phyloP scores from a whole-genome alignment of 768 basidiomycete genomes.

The Mycena vulgaris region DNA sequence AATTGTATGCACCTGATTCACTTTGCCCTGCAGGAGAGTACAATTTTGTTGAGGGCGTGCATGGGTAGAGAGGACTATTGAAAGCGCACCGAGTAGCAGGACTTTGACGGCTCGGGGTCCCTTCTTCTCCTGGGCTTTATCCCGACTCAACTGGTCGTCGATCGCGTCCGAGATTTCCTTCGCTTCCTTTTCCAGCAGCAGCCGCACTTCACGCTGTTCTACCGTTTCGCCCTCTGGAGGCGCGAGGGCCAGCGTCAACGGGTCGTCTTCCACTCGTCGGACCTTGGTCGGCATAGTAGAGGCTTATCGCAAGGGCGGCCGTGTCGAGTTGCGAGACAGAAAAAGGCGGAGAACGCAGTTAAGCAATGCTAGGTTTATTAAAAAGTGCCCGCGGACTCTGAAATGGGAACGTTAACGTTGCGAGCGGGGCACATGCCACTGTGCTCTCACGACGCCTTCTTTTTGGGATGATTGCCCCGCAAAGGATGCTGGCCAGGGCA shows the following conservation, averaged over 20 bases:
- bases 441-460: conserved; percentile 32
- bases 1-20: conserved; percentile 72
- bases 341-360: conserved; percentile 29
- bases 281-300: conserved; percentile 33
- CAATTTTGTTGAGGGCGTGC: not conserved
- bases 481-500: not conserved
- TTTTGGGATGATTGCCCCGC: conserved; percentile 32
- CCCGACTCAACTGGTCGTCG: conserved; percentile 71
- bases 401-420: conserved; percentile 9
- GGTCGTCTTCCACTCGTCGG: conserved; percentile 56
- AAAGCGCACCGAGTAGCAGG: conserved; percentile 68
- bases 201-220: conserved; percentile 60
- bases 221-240: conserved; percentile 69
- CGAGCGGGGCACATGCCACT: conserved; percentile 24
- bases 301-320: not conserved
- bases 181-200: conserved; percentile 65
- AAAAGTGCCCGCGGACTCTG: conserved; percentile 23
- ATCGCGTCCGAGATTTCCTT: conserved; percentile 74
- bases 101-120: conserved; percentile 69
- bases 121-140: conserved; percentile 63
- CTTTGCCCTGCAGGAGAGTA: conserved; percentile 71
- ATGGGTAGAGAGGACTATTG: not conserved
- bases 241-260: conserved; percentile 61
- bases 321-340: not conserved
- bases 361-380: conserved; percentile 9